phyloP scores from a whole-genome alignment of 1,139 yeast genomes.

The Zygoascus hellenicus region DNA sequence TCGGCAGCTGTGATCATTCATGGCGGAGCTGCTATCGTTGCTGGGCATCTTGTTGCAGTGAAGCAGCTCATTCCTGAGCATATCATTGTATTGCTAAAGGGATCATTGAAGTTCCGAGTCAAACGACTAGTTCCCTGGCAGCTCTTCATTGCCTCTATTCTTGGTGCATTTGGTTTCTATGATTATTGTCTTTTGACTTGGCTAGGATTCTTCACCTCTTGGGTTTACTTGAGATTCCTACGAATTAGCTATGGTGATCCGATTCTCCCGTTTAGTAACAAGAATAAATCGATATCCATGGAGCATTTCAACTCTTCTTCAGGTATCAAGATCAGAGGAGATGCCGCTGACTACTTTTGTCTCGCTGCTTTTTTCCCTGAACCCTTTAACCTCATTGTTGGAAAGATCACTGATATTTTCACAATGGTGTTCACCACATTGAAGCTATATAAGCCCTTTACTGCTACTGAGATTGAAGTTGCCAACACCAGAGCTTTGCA shows the following conservation, averaged over 20 bases:
- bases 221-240: constrained; percentile 70
- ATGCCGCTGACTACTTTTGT: constrained; percentile 84
- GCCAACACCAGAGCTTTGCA: constrained; percentile 24
- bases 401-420: constrained; percentile 19
- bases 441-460: constrained; percentile 18
- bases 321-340: constrained; percentile 55
- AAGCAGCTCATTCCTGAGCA: constrained; percentile 90
- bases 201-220: constrained; percentile 62
- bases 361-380: constrained; percentile 71
- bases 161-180: constrained; percentile 20
- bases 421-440: constrained; percentile 12
- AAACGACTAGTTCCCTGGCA: constrained; percentile 67
- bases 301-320: constrained; percentile 21
- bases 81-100: constrained; percentile 60
- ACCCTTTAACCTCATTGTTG: constrained; percentile 45
- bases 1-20: constrained; percentile 37
- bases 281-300: background rate
- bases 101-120: constrained; percentile 56
- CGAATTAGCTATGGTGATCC: constrained; percentile 43
- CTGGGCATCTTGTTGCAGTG: constrained; percentile 77
- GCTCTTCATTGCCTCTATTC: constrained; percentile 33
- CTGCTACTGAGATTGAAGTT: constrained; percentile 21
- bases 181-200: constrained; percentile 49
- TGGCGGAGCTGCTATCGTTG: constrained; percentile 66
- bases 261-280: constrained; percentile 27